These are phyloP conservation scores for Lagerstroemia speciosa DNA, from an alignment of 345 rosid genomes.

Conservation along the genomic window DNA sequence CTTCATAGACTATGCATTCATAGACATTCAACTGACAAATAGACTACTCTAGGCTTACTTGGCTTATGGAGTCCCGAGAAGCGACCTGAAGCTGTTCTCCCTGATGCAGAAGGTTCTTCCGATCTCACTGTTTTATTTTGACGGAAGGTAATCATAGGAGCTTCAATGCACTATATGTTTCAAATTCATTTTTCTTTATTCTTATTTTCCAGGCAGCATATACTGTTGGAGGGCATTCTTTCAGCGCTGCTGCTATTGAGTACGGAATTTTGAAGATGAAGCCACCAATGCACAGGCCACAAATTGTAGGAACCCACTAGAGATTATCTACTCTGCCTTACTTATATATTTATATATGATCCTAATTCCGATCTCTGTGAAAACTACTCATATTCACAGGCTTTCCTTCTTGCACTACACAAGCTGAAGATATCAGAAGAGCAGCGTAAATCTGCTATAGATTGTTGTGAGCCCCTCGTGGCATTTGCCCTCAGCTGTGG, in stretches of 20 bases:
- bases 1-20: not conserved
- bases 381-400: constrained; percentile 27
- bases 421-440: constrained; percentile 72
- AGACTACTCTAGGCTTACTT: constrained; percentile 65
- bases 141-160: not conserved
- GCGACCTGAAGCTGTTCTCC: constrained; percentile 85
- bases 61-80: constrained; percentile 92
- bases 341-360: not conserved
- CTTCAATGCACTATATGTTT: not conserved
- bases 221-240: constrained; percentile 87
- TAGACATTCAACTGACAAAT: constrained; percentile 10
- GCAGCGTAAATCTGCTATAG: constrained; percentile 51
- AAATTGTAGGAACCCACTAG: constrained; percentile 40
- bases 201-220: constrained; percentile 61
- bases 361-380: constrained; percentile 7
- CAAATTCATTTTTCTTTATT: not conserved
- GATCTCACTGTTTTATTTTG: not conserved
- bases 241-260: constrained; percentile 72
- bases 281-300: constrained; percentile 79
- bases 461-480: constrained; percentile 51
- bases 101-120: constrained; percentile 82
- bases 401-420: constrained; percentile 78
- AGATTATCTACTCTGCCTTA: not conserved
- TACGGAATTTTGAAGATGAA: constrained; percentile 72
- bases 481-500: constrained; percentile 83